Percentiles rank a stretch among this genome's conserved stretches.
Evolutionary conservation across 2,329 filamentous ascomycete species (phyloP).

Genomic region (Pseudocercospora musae): DNA sequence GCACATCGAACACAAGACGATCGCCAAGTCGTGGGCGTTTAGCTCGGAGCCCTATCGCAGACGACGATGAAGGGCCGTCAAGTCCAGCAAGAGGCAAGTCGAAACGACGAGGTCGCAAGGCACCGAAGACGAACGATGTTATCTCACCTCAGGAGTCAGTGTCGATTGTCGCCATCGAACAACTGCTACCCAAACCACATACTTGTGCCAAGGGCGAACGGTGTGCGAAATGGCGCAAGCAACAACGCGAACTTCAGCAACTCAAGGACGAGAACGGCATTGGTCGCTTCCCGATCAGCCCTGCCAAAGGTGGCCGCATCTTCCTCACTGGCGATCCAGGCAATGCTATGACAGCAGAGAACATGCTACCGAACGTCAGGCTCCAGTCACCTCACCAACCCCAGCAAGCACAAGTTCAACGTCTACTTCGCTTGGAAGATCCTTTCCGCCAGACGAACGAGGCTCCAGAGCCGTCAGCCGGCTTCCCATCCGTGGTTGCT

Average conservation of each 20-base stretch:
- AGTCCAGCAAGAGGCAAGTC: slow-evolving; percentile 33
- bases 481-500: slow-evolving; percentile 71
- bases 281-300: slow-evolving; percentile 55
- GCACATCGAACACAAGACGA: slow-evolving; percentile 33
- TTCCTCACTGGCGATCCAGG: slow-evolving; percentile 76
- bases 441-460: slow-evolving; percentile 67
- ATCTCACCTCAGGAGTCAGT: slow-evolving; percentile 79
- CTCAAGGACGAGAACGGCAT: slow-evolving; percentile 67
- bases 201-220: slow-evolving; percentile 81
- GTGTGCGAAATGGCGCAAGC: slow-evolving; percentile 76
- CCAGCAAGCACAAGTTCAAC: slow-evolving; percentile 35
- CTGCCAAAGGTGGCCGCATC: slow-evolving; percentile 63
- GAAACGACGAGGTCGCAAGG: slow-evolving; percentile 41
- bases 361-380: slow-evolving; percentile 49
- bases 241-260: slow-evolving; percentile 71
- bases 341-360: slow-evolving; percentile 63
- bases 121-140: slow-evolving; percentile 54
- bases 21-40: slow-evolving; percentile 25
- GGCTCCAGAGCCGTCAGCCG: slow-evolving; percentile 44
- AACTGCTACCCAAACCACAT: slow-evolving; percentile 80
- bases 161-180: slow-evolving; percentile 89
- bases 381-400: slow-evolving; percentile 3
- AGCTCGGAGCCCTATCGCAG: slow-evolving; percentile 25
- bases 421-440: slow-evolving; percentile 20
- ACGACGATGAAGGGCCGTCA: slow-evolving; percentile 31